Base-by-base conservation (phyloP, 2,329 filamentous ascomycete species). In the Metarhizium album region DNA sequence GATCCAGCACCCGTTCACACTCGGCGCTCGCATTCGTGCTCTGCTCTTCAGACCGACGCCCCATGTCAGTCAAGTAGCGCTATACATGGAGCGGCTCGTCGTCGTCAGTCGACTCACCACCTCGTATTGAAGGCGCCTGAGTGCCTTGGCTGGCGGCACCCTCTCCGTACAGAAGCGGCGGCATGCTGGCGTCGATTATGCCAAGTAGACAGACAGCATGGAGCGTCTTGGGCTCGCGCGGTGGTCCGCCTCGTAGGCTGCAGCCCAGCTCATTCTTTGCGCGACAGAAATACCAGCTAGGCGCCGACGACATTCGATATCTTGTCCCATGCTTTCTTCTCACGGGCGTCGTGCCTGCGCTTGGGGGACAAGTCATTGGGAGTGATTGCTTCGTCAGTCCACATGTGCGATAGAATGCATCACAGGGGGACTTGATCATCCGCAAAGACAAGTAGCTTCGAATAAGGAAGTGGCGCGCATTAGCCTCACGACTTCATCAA, bases 171-270 rank as follows among this genome's bases (percentile, higher is more conserved):
- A 67, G 55, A 6, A 67, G 50, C 4, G 64, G 60, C 60, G 64
- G 60, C 60, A 67, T 67, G 40, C 64, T 60, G 40, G 67, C 64
- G 47, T 62, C 55, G 45, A 67, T 65, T 8, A 67, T 55, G 4
- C 63, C 65, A 4, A 67, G 49, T 3, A 67, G 55, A 45, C 60
- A 67, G 43, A 45, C 60, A 67, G 43, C 66, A 67, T 3, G 64
- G 61, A 14, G 58, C 51, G 46, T 67, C 64, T 45, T 67, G 64
- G 6, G 54, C 50, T 0, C 62, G 54, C 8, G 63, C 63, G 0
- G 64, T 64, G 31, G 54, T 47, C n/a, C 64, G 58, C 1, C 46
- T 52, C 27, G 27, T n/a, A n/a, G n/a, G n/a, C n/a, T 0, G 62
- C 54, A 13, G 64, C 64, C 64, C 64, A 67, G 33, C 49, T 56